Evolutionary conservation across 2,329 filamentous ascomycete species (phyloP), one percentile per base, ranked within the genome.

Genomic region (Lasiodiplodia citricola): DNA sequence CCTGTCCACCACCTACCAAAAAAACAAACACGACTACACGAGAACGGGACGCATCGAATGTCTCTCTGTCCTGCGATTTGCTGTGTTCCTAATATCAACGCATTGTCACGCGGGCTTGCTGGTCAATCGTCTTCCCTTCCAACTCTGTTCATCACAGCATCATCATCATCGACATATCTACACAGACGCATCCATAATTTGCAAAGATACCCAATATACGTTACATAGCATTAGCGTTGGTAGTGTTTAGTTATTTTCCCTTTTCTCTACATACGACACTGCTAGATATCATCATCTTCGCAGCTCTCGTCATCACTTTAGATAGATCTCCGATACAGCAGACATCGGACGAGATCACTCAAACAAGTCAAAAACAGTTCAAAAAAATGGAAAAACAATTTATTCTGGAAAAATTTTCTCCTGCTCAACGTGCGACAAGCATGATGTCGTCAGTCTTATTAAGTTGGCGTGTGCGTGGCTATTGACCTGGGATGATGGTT

Each of bases 201-300:
- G 67, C 28, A 57, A 68, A 65, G 67, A 68, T 68, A 68, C 67
- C 67, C 67, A 65, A 51, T 65, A 38, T 57, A 68, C 58, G 38
- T 65, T 68, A 52, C 23, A 50, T 65, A 47, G 67, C 58, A 57
- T 57, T 51, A 66, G 67, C 38, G 25, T 38, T 50, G 56, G 25
- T 47, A 51, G 25, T 64, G 50, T 56, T 56, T 68, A 64, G 55
- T 57, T 51, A 51, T 35, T 56, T 21, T 21, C 44, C 44, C 44
- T 21, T 44, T 10, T 23, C 60, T 23, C 23, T 21, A 37, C 52
- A 18, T 38, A 57, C 18, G n/a, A 57, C 55, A 25, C 23, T 37
- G 35, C 55, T 38, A n/a, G 31, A 57, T 57, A 57, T n/a, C 54
- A 28, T 28, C 28, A 28, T 28, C 28, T 28, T 28, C 28, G 28